Conservation (phyloP, 116 monocot genomes). For the Posidonia oceanica region DNA sequence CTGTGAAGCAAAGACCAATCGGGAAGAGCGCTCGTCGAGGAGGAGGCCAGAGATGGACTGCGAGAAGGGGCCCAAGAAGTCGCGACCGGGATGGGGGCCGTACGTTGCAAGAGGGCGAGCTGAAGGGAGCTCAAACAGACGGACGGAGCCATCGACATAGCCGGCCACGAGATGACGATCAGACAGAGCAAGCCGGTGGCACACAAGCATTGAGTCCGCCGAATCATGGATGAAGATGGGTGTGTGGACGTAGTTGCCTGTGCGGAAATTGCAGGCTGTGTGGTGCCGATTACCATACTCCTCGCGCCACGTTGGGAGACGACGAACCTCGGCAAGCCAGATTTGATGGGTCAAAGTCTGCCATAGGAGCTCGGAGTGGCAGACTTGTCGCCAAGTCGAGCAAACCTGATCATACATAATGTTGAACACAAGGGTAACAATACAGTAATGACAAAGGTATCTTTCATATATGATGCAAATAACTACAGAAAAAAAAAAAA, state of each 20-base stretch:
- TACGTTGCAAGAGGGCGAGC: slow-evolving; percentile 17
- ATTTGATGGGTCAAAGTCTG: slow-evolving; percentile 31
- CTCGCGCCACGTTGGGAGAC: slow-evolving; percentile 33
- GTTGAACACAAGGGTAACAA: too few species aligned
- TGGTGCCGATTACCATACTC: slow-evolving; percentile 59
- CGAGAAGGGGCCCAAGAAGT: slow-evolving; percentile 68
- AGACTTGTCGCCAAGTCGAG: slow-evolving; percentile 47
- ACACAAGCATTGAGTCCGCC: slow-evolving; percentile 4
- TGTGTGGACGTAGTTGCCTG: slow-evolving; percentile 22
- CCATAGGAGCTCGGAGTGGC: slow-evolving; percentile 66
- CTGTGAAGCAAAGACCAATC: slow-evolving; percentile 43
- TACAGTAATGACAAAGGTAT: too few species aligned
- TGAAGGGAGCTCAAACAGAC: slow-evolving; percentile 37
- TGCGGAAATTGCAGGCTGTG: slow-evolving; percentile 54
- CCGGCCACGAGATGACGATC: slow-evolving; percentile 44
- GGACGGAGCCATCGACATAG: slow-evolving; percentile 59
- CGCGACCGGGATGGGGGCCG: slow-evolving; percentile 26
- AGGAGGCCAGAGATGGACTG: slow-evolving; percentile 42
- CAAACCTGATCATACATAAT: slow-evolving; percentile 37
- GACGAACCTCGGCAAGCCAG: slow-evolving; percentile 23
- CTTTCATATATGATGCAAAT: too few species aligned
- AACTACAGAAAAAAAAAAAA: too few species aligned
- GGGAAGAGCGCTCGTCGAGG: slow-evolving; percentile 12
- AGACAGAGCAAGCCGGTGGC: slow-evolving; percentile 57
- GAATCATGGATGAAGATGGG: slow-evolving; percentile 9